Evolutionary conservation across 345 rosid species (phyloP).

Genomic region (Odontarrhena argentea): DNA sequence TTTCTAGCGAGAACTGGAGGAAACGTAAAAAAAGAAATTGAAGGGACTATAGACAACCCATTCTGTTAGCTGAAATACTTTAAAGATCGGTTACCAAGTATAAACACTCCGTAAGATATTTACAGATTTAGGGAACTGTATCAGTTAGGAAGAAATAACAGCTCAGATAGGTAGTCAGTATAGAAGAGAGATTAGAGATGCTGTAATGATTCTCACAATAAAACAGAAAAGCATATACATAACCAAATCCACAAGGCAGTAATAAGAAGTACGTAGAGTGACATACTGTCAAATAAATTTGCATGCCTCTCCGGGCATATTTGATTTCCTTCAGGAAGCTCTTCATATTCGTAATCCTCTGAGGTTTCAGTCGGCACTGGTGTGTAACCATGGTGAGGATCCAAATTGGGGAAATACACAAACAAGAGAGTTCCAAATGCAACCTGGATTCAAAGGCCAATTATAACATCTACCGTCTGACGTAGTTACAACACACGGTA

Average conservation of each 20-base stretch:
- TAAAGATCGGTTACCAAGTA: background rate
- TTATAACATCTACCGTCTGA: slow-evolving; percentile 8
- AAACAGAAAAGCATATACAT: slow-evolving; percentile 26
- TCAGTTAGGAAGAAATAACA: slow-evolving; percentile 14
- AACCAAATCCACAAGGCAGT: slow-evolving; percentile 6
- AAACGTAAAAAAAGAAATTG: slow-evolving; percentile 13
- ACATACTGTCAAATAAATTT: slow-evolving; percentile 81
- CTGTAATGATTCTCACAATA: slow-evolving; percentile 24
- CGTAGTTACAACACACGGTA: slow-evolving; percentile 4
- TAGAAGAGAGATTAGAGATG: slow-evolving; percentile 18
- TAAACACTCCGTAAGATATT: slow-evolving; percentile 6
- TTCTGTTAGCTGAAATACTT: background rate
- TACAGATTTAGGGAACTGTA: background rate
- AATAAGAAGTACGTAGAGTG: slow-evolving; percentile 30
- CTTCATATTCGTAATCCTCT: slow-evolving; percentile 81
- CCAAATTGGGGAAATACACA: slow-evolving; percentile 79
- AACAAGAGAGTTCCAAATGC: slow-evolving; percentile 81
- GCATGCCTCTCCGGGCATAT: slow-evolving; percentile 87
- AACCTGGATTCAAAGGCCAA: slow-evolving; percentile 54
- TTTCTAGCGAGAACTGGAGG: background rate
- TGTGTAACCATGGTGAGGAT: slow-evolving; percentile 88
- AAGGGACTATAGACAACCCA: slow-evolving; percentile 14
- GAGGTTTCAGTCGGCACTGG: slow-evolving; percentile 54
- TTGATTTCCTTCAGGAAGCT: slow-evolving; percentile 85
- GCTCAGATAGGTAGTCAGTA: slow-evolving; percentile 12